Evolutionary conservation across 2,329 filamentous ascomycete species (phyloP), one percentile per base, ranked within the genome.

Genomic region (Nannizzia gypsea): DNA sequence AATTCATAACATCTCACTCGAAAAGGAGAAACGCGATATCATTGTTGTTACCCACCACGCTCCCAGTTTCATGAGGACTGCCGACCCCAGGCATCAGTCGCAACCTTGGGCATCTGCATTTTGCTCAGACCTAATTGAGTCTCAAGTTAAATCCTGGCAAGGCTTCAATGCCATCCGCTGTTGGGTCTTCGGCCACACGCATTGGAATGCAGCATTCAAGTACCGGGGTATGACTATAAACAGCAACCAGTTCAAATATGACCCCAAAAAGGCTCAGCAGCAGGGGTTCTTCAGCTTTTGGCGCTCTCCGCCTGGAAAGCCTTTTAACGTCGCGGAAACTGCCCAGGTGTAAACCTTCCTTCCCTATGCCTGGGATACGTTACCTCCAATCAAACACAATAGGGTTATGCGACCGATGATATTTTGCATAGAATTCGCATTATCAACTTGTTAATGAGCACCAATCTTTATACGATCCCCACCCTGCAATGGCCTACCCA

Each of bases 81-180:
- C 79, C 1, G 70, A 72, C 1, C 80, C 80, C 0, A 72, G 76
- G 62, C 70, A 83, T 59, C 64, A 69, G 3, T 68, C 70, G 20
- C 78, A 74, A n/a, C 74, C 76, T 0, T 78, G 76, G 72, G 72
- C 70, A 6, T 73, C 74, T 1, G 80, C 77, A 0, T 83, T 81
- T 64, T 76, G 77, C 1, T 82, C 80, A 0, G 77, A 82, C 40
- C 64, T 80, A n/a, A 2, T 8, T 64, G 76, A 24, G 62, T 60
- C 1, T 63, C 50, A 11, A 20, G 56, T 20, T 59, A 64, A 17
- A 17, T 52, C 48, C 26, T 15, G 31, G 31, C 62, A 22, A 62
- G 66, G 17, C 70, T 75, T 0, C 69, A 70, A 50, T 6, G 44
- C 44, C 44, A 48, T 24, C 24, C 44, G 22, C 44, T 62, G 63